phyloP scores from a whole-genome alignment of 441 rosid genomes.

The Geranium incanum region DNA sequence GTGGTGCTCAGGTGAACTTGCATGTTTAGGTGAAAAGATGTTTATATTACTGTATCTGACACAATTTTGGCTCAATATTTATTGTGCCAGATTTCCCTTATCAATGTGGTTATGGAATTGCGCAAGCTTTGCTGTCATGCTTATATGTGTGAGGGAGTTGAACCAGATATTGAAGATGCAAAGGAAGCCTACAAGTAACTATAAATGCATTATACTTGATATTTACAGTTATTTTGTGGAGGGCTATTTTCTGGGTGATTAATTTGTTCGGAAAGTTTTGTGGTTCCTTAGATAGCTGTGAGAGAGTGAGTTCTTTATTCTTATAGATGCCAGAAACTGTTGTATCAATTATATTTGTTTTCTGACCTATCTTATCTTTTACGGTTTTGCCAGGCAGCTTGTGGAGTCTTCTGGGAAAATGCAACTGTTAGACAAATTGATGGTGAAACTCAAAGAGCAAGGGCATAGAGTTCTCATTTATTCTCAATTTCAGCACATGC shows the following conservation, averaged over 20 bases:
- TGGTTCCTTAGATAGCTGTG: background rate
- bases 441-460: conserved; percentile 92
- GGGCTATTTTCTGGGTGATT: background rate
- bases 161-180: conserved; percentile 59
- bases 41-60: conserved; percentile 15
- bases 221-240: conserved; percentile 6
- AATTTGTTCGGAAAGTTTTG: conserved; percentile 3
- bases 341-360: background rate
- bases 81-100: conserved; percentile 70
- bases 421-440: conserved; percentile 88
- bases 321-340: background rate
- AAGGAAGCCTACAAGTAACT: conserved; percentile 70
- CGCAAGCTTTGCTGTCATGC: conserved; percentile 99
- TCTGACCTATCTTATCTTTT: background rate
- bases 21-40: conserved; percentile 16
- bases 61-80: conserved; percentile 20
- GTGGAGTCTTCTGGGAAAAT: conserved; percentile 85
- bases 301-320: too few species aligned
- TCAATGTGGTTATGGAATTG: conserved; percentile 94
- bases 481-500: conserved; percentile 97
- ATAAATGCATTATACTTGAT: conserved; percentile 2
- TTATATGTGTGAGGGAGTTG: conserved; percentile 92
- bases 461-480: conserved; percentile 97
- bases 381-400: conserved; percentile 47
- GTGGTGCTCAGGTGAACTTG: conserved; percentile 77